Percentiles rank a stretch among this genome's conserved stretches.
Evolutionary conservation across 2,329 filamentous ascomycete species (phyloP).

Genomic region (Botryotinia globosa): DNA sequence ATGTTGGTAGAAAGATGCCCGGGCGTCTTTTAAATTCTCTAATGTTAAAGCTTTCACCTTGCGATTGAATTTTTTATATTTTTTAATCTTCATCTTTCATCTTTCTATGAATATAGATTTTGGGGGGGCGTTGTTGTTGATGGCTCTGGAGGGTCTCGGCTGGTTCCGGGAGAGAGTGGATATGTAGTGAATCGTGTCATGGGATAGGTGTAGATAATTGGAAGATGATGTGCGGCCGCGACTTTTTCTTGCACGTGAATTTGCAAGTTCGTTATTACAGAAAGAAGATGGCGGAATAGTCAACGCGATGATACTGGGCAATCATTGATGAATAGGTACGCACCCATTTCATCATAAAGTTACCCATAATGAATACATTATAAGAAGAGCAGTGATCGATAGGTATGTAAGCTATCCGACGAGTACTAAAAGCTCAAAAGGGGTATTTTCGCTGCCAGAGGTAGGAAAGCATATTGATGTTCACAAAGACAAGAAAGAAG

Average conservation of each 20-base stretch:
- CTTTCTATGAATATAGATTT: neutral
- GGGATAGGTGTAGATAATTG: neutral
- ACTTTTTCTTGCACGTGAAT: neutral
- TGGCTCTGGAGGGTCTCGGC: neutral
- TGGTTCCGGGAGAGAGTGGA: neutral
- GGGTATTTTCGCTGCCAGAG: neutral
- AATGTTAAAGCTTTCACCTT: slow-evolving; percentile 2
- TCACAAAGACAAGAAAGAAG: neutral
- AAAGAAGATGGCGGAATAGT: no score
- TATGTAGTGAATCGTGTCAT: neutral
- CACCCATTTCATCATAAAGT: neutral
- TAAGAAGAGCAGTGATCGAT: neutral
- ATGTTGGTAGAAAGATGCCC: neutral
- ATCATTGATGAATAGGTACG: neutral
- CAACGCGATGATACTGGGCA: neutral
- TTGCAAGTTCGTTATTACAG: neutral
- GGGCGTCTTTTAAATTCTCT: slow-evolving; percentile 2
- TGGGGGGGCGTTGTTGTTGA: no score
- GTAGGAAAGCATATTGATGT: neutral
- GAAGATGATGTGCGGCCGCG: neutral
- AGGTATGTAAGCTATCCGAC: neutral
- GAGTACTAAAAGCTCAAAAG: no score
- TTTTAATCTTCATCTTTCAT: neutral
- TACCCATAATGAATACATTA: neutral
- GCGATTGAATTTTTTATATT: slow-evolving; percentile 1